phyloP scores from a whole-genome alignment of 768 basidiomycete genomes.

The Lentinula raphanica region DNA sequence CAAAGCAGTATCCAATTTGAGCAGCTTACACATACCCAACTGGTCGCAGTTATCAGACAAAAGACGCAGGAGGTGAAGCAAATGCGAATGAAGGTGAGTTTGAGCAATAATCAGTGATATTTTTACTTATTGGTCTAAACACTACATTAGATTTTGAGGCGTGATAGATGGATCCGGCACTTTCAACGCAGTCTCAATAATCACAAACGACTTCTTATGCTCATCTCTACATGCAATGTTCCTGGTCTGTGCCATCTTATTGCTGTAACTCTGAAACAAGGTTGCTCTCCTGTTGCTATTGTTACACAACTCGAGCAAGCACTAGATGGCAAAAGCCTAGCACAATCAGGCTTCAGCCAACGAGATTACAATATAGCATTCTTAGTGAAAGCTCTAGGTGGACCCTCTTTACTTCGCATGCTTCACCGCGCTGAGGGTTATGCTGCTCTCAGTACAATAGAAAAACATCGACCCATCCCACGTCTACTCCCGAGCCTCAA shows the following conservation, averaged over 20 bases:
- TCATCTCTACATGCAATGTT: neutral
- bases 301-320: neutral
- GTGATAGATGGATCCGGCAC: no score
- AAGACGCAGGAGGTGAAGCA: no score
- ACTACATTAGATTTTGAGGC: no score
- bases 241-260: constrained; percentile 3
- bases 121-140: no score
- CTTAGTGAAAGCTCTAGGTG: constrained; percentile 4
- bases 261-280: neutral
- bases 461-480: neutral
- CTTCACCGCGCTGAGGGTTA: neutral
- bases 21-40: no score
- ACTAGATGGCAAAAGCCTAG: neutral
- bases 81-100: no score
- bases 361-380: constrained; percentile 5
- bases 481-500: neutral
- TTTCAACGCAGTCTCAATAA: no score
- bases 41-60: no score
- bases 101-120: no score
- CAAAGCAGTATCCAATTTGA: no score
- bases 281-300: neutral
- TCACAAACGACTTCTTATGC: constrained; percentile 6
- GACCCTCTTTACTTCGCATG: neutral
- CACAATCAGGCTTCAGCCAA: neutral
- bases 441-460: neutral